These are phyloP conservation scores for Hibiscus syriacus DNA, from an alignment of 345 rosid species.

Conservation along the genomic window DNA sequence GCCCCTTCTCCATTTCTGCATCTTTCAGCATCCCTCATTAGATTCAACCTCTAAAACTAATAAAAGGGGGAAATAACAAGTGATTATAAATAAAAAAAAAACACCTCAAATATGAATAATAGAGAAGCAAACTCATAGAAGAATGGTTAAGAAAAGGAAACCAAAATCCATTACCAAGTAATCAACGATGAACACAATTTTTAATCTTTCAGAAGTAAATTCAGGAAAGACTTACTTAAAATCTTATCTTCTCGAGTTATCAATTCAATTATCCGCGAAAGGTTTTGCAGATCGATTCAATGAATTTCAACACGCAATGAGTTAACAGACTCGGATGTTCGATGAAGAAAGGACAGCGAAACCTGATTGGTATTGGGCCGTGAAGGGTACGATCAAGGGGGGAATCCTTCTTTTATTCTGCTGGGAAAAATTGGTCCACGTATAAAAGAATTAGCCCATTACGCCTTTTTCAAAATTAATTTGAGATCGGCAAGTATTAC, in stretches of 20 bases:
- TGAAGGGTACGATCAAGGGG: not conserved
- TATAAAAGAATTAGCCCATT: too few species aligned
- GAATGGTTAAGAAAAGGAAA: not conserved
- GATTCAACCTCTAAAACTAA: constrained; percentile 25
- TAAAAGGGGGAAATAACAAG: not conserved
- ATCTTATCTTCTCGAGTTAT: not conserved
- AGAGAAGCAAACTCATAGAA: not conserved
- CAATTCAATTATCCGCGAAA: not conserved
- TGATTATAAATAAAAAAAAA: not conserved
- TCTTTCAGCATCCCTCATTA: constrained; percentile 38
- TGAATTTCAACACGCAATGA: not conserved
- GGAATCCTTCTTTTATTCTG: not conserved
- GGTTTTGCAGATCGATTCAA: not conserved
- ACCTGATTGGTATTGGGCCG: not conserved
- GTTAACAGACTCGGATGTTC: not conserved
- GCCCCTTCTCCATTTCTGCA: constrained; percentile 20
- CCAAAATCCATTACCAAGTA: not conserved
- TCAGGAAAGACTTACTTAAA: not conserved
- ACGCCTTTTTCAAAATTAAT: too few species aligned
- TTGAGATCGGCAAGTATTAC: too few species aligned
- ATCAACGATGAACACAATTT: not conserved
- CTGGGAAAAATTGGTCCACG: too few species aligned
- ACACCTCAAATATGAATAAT: not conserved
- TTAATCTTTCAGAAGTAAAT: not conserved
- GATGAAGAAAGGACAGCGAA: not conserved